These are phyloP conservation scores for Flaveria sonorensis DNA, from an alignment of 129 eudicot species.

Conservation along the genomic window DNA sequence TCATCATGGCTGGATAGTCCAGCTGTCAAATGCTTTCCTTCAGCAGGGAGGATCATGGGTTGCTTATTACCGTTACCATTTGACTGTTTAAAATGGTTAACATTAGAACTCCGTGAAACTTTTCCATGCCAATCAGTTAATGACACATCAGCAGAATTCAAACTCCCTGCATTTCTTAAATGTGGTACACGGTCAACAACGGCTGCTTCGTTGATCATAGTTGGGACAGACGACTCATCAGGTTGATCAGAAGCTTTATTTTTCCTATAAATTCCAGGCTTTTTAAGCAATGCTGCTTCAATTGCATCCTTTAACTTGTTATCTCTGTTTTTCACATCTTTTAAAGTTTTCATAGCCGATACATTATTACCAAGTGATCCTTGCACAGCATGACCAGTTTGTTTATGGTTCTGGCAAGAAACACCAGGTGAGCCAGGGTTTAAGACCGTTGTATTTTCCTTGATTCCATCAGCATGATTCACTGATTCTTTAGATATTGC, in stretches of 20 bases:
- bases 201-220: slow-evolving; percentile 37
- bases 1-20: slow-evolving; percentile 40
- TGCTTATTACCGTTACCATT: slow-evolving; percentile 44
- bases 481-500: slow-evolving; percentile 39
- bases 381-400: slow-evolving; percentile 18
- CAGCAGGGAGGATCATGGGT: slow-evolving; percentile 26
- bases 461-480: slow-evolving; percentile 48
- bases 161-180: slow-evolving; percentile 34
- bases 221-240: slow-evolving; percentile 47
- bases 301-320: slow-evolving; percentile 82
- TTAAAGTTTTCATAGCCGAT: slow-evolving; percentile 39
- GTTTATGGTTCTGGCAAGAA: neutral
- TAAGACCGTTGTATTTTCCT: slow-evolving; percentile 38
- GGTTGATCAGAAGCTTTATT: slow-evolving; percentile 35
- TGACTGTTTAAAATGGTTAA: slow-evolving; percentile 45
- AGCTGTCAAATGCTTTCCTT: slow-evolving; percentile 30
- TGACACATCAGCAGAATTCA: slow-evolving; percentile 34
- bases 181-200: slow-evolving; percentile 40
- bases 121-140: slow-evolving; percentile 35
- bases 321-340: slow-evolving; percentile 47
- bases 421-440: neutral
- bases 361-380: slow-evolving; percentile 32
- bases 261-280: slow-evolving; percentile 72
- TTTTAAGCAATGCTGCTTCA: slow-evolving; percentile 85
- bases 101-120: slow-evolving; percentile 23